Evolutionary conservation across 495 filamentous ascomycete species (phyloP), one percentile per base, ranked within the genome.

Genomic region (Penicillium samsonianum): DNA sequence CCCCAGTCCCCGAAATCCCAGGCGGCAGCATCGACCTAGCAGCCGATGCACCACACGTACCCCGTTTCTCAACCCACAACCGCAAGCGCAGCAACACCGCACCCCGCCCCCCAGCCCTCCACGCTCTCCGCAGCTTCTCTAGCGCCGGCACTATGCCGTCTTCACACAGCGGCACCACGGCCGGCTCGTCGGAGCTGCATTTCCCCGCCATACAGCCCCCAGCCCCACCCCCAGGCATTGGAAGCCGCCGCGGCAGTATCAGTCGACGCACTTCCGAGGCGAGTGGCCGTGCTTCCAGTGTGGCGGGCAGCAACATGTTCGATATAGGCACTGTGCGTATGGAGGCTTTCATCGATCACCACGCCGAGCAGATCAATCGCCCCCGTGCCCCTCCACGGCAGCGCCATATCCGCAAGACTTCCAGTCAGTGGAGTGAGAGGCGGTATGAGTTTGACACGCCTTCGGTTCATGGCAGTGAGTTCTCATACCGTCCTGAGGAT

Each of bases 291-390:
- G 64, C 69, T 30, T 61, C 51, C 48, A 67, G 53, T 30, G 58
- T 53, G 35, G 60, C 53, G 47, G 73, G 68, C 0, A 71, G 69
- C 25, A 78, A 80, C 55, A 78, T 79, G 61, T 82, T 81, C 55
- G 81, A 84, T 53, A 88, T 96, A 28, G 94, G 94, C 16, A 96
- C 91, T 10, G 85, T 98, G 40, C 85, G 94, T 28, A 98, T 98
- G 94, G 94, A 98, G 71, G 94, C 94, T 0, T 98, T 98, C 48
- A 78, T 79, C 30, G 75, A 77, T 53, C 71, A 68, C 35, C 69
- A 74, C 5, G 70, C 65, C 0, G 64, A 67, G n/a, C 59, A 75
- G 4, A 65, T 69, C 22, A 73, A 68, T 56, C 71, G 71, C 26
- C 60, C 67, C 25, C 67, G 67, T 19, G 54, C 58, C 8, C 23